Evolutionary conservation across 2,329 filamentous ascomycete species (phyloP), one percentile per base, ranked within the genome.

Genomic region (Ceratocystis smalleyi): DNA sequence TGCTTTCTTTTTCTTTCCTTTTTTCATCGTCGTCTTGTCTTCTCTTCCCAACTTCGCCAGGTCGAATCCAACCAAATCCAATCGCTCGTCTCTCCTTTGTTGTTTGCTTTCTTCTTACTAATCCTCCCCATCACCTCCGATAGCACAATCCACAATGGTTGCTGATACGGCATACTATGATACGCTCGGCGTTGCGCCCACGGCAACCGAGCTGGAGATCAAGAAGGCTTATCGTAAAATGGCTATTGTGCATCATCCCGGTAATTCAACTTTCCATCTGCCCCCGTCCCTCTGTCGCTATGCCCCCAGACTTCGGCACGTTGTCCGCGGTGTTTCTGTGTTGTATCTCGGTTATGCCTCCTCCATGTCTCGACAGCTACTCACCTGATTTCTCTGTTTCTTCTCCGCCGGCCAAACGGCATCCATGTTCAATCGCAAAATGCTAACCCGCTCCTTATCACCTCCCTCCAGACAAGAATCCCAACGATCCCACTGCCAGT

Each of bases 141-240:
- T 12, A 24, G 12, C 60, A 40, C 45, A 17, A 40, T 22, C 49
- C 32, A 57, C 71, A 72, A 95, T 95, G 90, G 90, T 94, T 70
- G 88, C 87, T 71, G 90, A 95, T 75, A 95, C 89, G 66, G 78
- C 83, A 70, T 95, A 95, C 77, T 95, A 95, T 76, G 91, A 96
- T 76, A 84, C 84, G 70, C 80, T 96, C 47, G 89, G 88, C 72
- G 91, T 96, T 71, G 79, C 86, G 76, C 86, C 90, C 69, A 89
- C 87, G 64, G 92, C 91, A 35, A 87, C 89, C 47, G 89, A 92
- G 74, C 82, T 96, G 61, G 91, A 96, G 74, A 96, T 96, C 77
- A 96, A 96, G 76, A 96, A 96, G 78, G 91, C 91, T 32, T 96
- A 96, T 77, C 85, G 91, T 73, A 96, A 92, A 77, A 82, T 94